These are phyloP conservation scores for Geosmithia morbida DNA, from an alignment of 2,329 filamentous ascomycete species.

Conservation along the genomic window DNA sequence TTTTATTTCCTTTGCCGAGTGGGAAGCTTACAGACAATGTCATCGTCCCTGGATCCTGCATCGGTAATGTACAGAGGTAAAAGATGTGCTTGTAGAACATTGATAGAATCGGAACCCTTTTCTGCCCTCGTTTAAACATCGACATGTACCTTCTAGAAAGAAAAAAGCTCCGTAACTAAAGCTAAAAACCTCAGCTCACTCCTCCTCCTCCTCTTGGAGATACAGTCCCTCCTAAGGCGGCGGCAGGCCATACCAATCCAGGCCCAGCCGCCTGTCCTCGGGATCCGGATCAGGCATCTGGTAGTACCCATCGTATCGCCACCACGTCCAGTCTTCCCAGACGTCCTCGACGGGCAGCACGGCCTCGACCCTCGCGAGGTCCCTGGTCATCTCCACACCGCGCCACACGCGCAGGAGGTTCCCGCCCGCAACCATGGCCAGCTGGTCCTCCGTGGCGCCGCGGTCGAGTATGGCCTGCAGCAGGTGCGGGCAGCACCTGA, in stretches of 20 bases:
- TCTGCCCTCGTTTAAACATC: no score
- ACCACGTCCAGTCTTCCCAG: conserved; percentile 17
- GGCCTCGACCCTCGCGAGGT: conserved; percentile 14
- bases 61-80: no score
- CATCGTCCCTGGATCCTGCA: no score
- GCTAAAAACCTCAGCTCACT: no score
- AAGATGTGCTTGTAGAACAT: no score
- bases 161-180: no score
- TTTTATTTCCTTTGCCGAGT: no score
- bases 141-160: no score
- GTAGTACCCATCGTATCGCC: conserved; percentile 5
- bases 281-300: conserved; percentile 1
- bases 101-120: no score
- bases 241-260: background rate
- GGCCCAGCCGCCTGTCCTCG: background rate
- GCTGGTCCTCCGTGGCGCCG: conserved; percentile 21
- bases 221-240: background rate
- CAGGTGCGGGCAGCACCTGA: conserved; percentile 13
- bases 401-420: conserved; percentile 21
- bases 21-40: no score
- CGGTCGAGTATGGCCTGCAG: conserved; percentile 18
- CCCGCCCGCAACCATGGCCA: conserved; percentile 18
- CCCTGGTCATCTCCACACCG: conserved; percentile 8
- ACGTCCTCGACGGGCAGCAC: conserved; percentile 18
- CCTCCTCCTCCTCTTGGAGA: background rate